Percentiles rank a stretch among this genome's conserved stretches.
These are phyloP conservation scores for Cladosporium sp. DNA, from an alignment of 2,329 filamentous ascomycete species.

Conservation along the genomic window DNA sequence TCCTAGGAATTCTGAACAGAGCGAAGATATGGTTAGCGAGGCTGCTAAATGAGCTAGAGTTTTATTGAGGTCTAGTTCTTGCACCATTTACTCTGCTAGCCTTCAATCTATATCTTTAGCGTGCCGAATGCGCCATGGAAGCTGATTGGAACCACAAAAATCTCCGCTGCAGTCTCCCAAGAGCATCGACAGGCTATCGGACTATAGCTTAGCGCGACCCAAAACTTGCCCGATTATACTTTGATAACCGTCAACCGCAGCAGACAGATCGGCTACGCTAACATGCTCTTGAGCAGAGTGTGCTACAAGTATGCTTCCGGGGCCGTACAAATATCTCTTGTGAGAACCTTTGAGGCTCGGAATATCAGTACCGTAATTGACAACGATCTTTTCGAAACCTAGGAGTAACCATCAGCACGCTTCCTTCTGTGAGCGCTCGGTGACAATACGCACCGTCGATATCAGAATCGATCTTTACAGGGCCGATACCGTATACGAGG, in stretches of 20 bases:
- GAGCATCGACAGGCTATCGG: not conserved
- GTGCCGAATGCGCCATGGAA: no score
- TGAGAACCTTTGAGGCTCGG: slow-evolving; percentile 64
- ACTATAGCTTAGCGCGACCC: not conserved
- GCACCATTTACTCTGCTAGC: not conserved
- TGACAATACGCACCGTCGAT: not conserved
- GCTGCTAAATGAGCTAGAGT: not conserved
- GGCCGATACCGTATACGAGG: not conserved
- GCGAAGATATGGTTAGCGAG: not conserved
- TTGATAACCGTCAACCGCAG: slow-evolving; percentile 68
- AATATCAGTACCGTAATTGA: slow-evolving; percentile 91
- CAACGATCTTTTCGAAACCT: slow-evolving; percentile 77
- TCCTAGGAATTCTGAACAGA: not conserved
- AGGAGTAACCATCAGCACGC: slow-evolving; percentile 48
- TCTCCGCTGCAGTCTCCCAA: not conserved
- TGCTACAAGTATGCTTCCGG: slow-evolving; percentile 74
- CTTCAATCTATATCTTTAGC: not conserved
- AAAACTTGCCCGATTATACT: not conserved
- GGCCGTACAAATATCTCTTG: slow-evolving; percentile 61
- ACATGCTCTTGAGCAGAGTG: slow-evolving; percentile 80
- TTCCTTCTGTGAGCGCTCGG: not conserved
- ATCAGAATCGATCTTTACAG: not conserved
- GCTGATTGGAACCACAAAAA: not conserved
- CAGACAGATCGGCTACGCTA: slow-evolving; percentile 71
- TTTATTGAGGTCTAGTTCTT: rapidly evolving